Base-by-base conservation (phyloP, 169 alveolate genomes). In the Babesia bovis region DNA sequence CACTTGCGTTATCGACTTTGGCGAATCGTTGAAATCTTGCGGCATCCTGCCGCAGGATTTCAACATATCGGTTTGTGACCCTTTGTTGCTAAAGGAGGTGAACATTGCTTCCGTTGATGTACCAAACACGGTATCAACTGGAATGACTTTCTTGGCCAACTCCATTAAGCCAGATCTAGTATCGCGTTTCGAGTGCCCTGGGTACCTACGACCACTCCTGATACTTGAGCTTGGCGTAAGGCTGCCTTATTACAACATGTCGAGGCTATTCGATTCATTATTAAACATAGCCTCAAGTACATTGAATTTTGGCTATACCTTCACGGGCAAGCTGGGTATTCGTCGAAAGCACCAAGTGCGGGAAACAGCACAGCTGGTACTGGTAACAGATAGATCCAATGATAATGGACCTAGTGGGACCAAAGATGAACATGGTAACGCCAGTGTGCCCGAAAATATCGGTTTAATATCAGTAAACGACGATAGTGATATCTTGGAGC, bases 261-360 rank as follows among this genome's bases (percentile, higher is more conserved):
- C 65, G 30, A 47, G 74, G 58, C 90, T 82, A 1, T 82, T 73
- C 45, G 57, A 82, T 23, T 66, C 49, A 10, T 19, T 89, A 19
- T 26, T 61, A 26, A 56, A 66, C 5, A 28, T 74, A 25, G 51
- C 85, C 30, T 60, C 91, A 3, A 53, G 65, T 35, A 21, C 57
- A 42, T 61, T 86, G 66, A 70, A 73, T 28, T 84, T 89, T 66
- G 42, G 50, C 13, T 84, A 77, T 38, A 41, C 72, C 23, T 89
- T 89, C 58, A 89, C 94, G 12, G 94, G 94, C 21, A 45, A 82
- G 12, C 49, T 89, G 83, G 94, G 94, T 2, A 74, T 89, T 21
- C 68, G 89, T 41, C 66, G 94, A 57, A 89, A 81, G 57, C 65
- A 84, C 45, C 94, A 89, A 28, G 65, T 53, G 30, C 38, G 30